Evolutionary conservation across 345 rosid genomes (phyloP).

Genomic region (Gossypium herbaceum): DNA sequence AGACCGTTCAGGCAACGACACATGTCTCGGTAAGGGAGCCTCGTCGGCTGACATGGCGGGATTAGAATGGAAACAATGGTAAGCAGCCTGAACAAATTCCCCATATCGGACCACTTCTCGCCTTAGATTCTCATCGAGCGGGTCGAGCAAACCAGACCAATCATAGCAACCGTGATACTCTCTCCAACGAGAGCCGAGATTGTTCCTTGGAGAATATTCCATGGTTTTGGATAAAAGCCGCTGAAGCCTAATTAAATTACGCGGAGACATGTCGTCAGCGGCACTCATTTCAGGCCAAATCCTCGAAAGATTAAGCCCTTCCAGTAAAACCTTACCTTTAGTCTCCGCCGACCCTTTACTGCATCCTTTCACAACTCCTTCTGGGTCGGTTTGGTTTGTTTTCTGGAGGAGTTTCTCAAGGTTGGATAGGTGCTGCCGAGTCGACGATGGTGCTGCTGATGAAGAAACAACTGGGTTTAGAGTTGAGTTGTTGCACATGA

Average conservation of each 20-base stretch:
- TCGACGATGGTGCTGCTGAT: conserved; percentile 19
- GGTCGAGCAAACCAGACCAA: conserved; percentile 46
- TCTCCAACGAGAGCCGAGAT: conserved; percentile 70
- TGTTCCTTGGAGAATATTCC: conserved; percentile 83
- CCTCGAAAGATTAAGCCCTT: conserved; percentile 53
- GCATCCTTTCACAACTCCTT: conserved; percentile 2
- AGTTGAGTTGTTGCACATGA: conserved; percentile 46
- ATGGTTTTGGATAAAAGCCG: conserved; percentile 62
- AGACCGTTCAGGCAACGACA: conserved; percentile 60
- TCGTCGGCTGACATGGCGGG: conserved; percentile 53
- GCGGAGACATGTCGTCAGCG: conserved; percentile 90
- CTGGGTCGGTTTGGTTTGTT: conserved; percentile 5
- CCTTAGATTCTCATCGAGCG: conserved; percentile 42
- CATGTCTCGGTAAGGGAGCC: conserved; percentile 49
- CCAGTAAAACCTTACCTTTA: conserved; percentile 29
- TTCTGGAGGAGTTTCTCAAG: conserved; percentile 60
- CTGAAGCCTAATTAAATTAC: conserved; percentile 57
- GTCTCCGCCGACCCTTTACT: conserved; percentile 17
- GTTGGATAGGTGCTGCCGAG: conserved; percentile 46
- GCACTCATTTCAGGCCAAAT: conserved; percentile 78
- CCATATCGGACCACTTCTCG: conserved; percentile 45
- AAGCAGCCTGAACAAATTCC: conserved; percentile 44
- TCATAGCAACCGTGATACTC: conserved; percentile 44
- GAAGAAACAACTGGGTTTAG: conserved; percentile 25
- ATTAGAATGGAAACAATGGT: conserved; percentile 62